These are phyloP conservation scores for Termitomyces sp. DNA, from an alignment of 768 basidiomycete species.

Conservation along the genomic window DNA sequence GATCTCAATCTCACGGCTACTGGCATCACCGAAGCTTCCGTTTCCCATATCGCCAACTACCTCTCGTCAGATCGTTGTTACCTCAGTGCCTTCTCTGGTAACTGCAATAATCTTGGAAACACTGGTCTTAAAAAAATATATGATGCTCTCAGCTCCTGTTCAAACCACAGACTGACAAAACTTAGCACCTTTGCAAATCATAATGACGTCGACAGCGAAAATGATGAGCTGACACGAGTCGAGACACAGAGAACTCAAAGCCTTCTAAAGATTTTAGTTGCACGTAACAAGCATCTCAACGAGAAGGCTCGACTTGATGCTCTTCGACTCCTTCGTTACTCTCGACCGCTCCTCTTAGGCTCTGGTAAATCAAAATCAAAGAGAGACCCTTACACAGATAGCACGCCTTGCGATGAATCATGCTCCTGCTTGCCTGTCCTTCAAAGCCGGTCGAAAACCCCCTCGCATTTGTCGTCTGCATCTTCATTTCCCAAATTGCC, in stretches of 20 bases:
- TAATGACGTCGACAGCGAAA: constrained; percentile 16
- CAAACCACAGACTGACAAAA: constrained; percentile 42
- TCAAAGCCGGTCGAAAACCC: neutral
- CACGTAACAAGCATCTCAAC: constrained; percentile 39
- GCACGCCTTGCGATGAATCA: neutral
- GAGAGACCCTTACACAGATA: neutral
- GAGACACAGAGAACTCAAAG: constrained; percentile 23
- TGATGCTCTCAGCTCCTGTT: constrained; percentile 27
- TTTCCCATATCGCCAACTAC: constrained; percentile 40
- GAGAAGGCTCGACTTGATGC: constrained; percentile 39
- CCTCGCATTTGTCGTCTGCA: neutral
- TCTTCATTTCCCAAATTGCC: constrained; percentile 42
- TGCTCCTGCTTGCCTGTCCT: neutral
- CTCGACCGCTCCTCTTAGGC: constrained; percentile 45
- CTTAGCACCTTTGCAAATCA: constrained; percentile 49
- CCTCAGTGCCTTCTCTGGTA: constrained; percentile 45
- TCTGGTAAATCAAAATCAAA: constrained; percentile 10
- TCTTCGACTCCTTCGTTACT: constrained; percentile 41
- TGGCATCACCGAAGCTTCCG: constrained; percentile 36
- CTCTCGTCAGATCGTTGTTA: constrained; percentile 45
- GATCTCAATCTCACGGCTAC: constrained; percentile 53
- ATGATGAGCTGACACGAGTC: neutral
- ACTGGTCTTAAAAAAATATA: constrained; percentile 40
- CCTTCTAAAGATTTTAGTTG: constrained; percentile 26
- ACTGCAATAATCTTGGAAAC: constrained; percentile 48